A percentile compares a stretch with the other conserved stretches of the same genome.
Conservation (phyloP, 257 asterid species). For the Handroanthus guayacan region DNA sequence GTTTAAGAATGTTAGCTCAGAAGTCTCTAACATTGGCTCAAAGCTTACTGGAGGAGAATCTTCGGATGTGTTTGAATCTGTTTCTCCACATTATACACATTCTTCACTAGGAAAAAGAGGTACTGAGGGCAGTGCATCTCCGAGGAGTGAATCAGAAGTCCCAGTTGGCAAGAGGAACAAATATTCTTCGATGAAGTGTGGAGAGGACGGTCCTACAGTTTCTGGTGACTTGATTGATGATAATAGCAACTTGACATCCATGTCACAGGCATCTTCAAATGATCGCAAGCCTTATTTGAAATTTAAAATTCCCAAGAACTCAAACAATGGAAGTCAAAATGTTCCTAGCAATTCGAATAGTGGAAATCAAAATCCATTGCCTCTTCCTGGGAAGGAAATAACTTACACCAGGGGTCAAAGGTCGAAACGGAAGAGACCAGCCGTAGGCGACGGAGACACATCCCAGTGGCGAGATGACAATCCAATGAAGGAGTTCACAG, state of each 20-base stretch:
- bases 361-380: slow-evolving; percentile 44
- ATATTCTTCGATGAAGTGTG: slow-evolving; percentile 40
- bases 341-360: slow-evolving; percentile 30
- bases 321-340: slow-evolving; percentile 59
- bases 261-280: slow-evolving; percentile 45
- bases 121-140: slow-evolving; percentile 43
- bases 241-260: slow-evolving; percentile 39
- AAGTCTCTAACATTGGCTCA: slow-evolving; percentile 1
- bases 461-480: slow-evolving; percentile 56
- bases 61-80: slow-evolving; percentile 43
- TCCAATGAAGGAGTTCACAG: slow-evolving; percentile 74
- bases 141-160: slow-evolving; percentile 42
- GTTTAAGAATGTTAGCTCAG: slow-evolving; percentile 17
- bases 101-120: slow-evolving; percentile 58
- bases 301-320: slow-evolving; percentile 78
- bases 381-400: slow-evolving; percentile 66
- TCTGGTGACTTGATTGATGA: slow-evolving; percentile 56
- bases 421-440: slow-evolving; percentile 84
- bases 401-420: slow-evolving; percentile 83
- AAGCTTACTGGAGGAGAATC: slow-evolving; percentile 35
- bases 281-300: slow-evolving; percentile 72
- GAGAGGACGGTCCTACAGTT: slow-evolving; percentile 43
- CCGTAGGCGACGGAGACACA: slow-evolving; percentile 58
- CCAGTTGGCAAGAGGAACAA: slow-evolving; percentile 52
- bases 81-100: slow-evolving; percentile 51